Percentiles rank a stretch among this genome's conserved stretches.
Evolutionary conservation across 305 asterid species (phyloP).

Genomic region (Euphrasia arctica): DNA sequence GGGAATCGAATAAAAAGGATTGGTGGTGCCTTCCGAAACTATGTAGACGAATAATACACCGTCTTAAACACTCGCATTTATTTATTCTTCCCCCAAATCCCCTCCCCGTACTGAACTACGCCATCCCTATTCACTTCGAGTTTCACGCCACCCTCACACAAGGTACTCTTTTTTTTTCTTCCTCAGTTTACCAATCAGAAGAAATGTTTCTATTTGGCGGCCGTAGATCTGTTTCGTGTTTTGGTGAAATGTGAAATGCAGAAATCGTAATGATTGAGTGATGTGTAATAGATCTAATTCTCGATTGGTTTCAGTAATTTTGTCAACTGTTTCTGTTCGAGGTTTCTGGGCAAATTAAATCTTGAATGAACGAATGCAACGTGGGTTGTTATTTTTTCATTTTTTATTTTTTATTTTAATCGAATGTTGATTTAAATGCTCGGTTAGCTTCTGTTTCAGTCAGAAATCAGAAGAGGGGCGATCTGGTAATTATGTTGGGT

Average conservation of each 20-base stretch:
- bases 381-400: background rate
- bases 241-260: background rate
- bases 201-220: background rate
- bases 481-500: background rate
- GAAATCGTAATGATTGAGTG: background rate
- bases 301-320: background rate
- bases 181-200: background rate
- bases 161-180: background rate
- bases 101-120: no score
- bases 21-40: constrained; percentile 29
- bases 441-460: background rate
- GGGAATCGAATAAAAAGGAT: no score
- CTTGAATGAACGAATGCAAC: background rate
- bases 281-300: background rate
- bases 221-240: background rate
- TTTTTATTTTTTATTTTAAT: background rate
- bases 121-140: no score
- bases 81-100: no score
- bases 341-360: background rate
- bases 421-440: background rate
- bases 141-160: no score
- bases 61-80: background rate
- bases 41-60: background rate
- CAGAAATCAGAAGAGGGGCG: background rate
- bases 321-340: background rate